Evolutionary conservation across 257 asterid species (phyloP).

Genomic region (Solanum rostratum): DNA sequence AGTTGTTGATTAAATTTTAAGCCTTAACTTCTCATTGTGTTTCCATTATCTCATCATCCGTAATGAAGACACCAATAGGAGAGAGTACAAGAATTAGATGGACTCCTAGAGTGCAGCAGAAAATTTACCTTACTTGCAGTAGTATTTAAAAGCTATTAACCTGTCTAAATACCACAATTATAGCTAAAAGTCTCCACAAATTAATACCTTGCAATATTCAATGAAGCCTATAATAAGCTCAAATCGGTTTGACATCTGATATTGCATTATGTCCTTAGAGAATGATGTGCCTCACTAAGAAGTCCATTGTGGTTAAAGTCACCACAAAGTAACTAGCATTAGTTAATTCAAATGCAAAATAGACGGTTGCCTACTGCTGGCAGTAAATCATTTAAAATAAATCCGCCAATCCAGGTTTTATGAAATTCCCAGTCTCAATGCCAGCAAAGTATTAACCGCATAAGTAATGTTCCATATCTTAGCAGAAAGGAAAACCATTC

Average conservation of each 20-base stretch:
- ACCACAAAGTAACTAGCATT: neutral
- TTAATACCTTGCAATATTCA: neutral
- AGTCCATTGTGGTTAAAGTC: neutral
- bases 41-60: neutral
- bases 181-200: neutral
- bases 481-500: neutral
- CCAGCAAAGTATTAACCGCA: neutral
- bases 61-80: neutral
- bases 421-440: neutral
- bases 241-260: neutral
- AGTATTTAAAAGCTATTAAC: neutral
- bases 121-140: neutral
- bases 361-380: neutral
- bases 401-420: neutral
- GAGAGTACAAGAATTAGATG: neutral
- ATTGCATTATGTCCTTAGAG: neutral
- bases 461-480: neutral
- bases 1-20: neutral
- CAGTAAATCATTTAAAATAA: neutral
- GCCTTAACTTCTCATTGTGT: neutral
- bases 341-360: neutral
- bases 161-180: neutral
- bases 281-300: neutral
- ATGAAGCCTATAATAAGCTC: neutral
- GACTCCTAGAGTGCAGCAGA: neutral